Evolutionary conservation across 2,329 filamentous ascomycete species (phyloP).

Genomic region (Raffaelea albimanens): DNA sequence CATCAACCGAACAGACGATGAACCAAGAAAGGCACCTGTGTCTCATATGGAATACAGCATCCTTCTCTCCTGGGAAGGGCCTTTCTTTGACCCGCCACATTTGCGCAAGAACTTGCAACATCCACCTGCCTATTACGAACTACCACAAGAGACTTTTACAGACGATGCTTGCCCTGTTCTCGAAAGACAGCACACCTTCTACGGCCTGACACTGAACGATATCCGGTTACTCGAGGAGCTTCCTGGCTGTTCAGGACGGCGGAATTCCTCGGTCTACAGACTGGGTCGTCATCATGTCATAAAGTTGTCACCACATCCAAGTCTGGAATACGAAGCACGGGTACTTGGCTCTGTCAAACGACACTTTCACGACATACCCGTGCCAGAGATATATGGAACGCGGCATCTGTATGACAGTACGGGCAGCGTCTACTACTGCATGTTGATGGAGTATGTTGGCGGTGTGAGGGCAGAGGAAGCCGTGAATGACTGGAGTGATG

Average conservation of each 20-base stretch:
- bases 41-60: too few relatives aligned
- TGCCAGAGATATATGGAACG: neutral
- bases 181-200: neutral
- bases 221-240: constrained; percentile 2
- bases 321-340: constrained; percentile 1
- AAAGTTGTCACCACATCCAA: constrained; percentile 3
- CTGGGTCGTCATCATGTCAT: neutral
- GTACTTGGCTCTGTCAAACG: neutral
- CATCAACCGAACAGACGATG: too few relatives aligned
- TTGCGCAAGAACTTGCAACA: too few relatives aligned
- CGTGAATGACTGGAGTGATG: neutral
- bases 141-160: too few relatives aligned
- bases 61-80: too few relatives aligned
- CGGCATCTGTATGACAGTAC: neutral
- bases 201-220: neutral
- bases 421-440: neutral
- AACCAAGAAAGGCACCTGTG: too few relatives aligned
- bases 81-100: too few relatives aligned
- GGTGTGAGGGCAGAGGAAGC: constrained; percentile 4
- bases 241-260: constrained; percentile 1
- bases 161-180: too few relatives aligned
- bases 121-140: too few relatives aligned
- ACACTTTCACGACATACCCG: constrained; percentile 19
- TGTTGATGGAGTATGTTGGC: constrained; percentile 6
- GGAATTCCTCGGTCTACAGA: neutral